A percentile compares a stretch with the other conserved stretches of the same genome.
phyloP scores from a whole-genome alignment of 2,329 filamentous ascomycete species.

The Rutstroemia sydowiana region DNA sequence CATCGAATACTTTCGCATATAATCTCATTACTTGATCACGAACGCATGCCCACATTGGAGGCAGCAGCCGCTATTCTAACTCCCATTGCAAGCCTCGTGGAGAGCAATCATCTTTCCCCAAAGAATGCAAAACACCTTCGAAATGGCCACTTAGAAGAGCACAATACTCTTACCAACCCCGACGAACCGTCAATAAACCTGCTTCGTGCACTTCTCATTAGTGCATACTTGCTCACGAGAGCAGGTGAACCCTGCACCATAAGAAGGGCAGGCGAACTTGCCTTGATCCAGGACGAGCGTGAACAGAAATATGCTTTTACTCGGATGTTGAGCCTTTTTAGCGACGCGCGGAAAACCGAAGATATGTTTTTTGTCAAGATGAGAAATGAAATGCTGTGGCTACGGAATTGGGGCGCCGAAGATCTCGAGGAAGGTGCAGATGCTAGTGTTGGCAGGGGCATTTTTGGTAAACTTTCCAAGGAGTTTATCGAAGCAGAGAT shows the following conservation, averaged over 20 bases:
- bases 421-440: slow-evolving; percentile 32
- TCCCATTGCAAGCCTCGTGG: slow-evolving; percentile 32
- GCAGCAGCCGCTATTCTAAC: slow-evolving; percentile 41
- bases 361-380: slow-evolving; percentile 56
- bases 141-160: slow-evolving; percentile 46
- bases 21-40: slow-evolving; percentile 51
- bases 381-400: slow-evolving; percentile 62
- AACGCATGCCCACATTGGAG: slow-evolving; percentile 46
- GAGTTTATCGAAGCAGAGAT: slow-evolving; percentile 63
- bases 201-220: slow-evolving; percentile 55
- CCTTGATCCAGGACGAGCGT: slow-evolving; percentile 52
- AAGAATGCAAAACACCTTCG: slow-evolving; percentile 40
- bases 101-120: slow-evolving; percentile 30
- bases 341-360: slow-evolving; percentile 42
- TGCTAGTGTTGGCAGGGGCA: slow-evolving; percentile 36
- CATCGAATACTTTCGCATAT: slow-evolving; percentile 55
- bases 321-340: slow-evolving; percentile 39
- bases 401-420: slow-evolving; percentile 62
- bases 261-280: slow-evolving; percentile 52
- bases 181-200: slow-evolving; percentile 47
- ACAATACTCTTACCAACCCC: slow-evolving; percentile 60
- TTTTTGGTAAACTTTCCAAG: slow-evolving; percentile 50
- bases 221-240: slow-evolving; percentile 48
- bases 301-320: slow-evolving; percentile 56
- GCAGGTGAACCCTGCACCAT: slow-evolving; percentile 43